These are phyloP conservation scores for Heliosperma pusillum DNA, from an alignment of 148 eudicot species.

Conservation along the genomic window DNA sequence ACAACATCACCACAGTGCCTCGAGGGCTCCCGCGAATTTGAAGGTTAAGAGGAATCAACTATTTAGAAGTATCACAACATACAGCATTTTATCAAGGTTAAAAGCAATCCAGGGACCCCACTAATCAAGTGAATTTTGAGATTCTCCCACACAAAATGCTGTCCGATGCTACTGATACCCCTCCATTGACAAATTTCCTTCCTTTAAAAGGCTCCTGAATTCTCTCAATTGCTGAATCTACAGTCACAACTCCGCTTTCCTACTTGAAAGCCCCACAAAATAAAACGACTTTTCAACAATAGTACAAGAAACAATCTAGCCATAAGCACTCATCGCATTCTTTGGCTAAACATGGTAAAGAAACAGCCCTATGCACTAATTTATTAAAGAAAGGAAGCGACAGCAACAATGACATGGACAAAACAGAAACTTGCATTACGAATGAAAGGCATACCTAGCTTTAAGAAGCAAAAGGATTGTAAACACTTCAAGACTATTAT, in stretches of 20 bases:
- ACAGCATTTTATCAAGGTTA: not conserved
- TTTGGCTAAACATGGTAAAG: no score
- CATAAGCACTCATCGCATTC: not conserved
- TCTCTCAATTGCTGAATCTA: not conserved
- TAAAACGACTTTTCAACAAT: not conserved
- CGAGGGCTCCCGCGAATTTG: not conserved
- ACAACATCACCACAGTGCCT: not conserved
- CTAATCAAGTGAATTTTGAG: not conserved
- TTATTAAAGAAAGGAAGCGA: no score
- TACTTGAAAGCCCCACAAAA: not conserved
- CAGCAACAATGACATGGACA: not conserved
- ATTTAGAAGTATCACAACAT: not conserved
- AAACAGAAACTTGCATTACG: conserved; percentile 7
- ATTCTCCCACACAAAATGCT: not conserved
- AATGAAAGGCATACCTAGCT: conserved; percentile 66
- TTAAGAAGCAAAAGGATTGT: conserved; percentile 96
- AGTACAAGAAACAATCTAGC: conserved; percentile 4
- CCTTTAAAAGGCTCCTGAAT: not conserved
- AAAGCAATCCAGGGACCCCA: not conserved
- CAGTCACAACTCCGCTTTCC: not conserved
- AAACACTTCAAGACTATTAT: conserved; percentile 97
- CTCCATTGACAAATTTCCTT: not conserved
- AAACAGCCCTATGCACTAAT: not conserved
- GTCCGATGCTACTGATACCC: not conserved
- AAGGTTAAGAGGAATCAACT: not conserved